These are phyloP conservation scores for Phaeophleospora eucalypticola DNA, from an alignment of 2,329 filamentous ascomycete genomes.

Conservation along the genomic window DNA sequence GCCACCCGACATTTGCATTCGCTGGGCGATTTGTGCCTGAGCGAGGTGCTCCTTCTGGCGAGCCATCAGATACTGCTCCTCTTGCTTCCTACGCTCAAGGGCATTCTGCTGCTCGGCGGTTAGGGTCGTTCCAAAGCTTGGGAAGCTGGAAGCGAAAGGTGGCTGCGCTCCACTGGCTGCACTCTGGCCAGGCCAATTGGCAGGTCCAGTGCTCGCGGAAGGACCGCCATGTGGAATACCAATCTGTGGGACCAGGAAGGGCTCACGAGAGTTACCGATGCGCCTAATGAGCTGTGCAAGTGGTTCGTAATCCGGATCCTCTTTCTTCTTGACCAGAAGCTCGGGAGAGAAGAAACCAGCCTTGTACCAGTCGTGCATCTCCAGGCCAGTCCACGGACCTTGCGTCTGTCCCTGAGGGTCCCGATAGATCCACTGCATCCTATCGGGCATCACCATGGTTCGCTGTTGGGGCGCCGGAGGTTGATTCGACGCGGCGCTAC, in stretches of 20 bases:
- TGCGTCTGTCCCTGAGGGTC: constrained; percentile 90
- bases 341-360: constrained; percentile 96
- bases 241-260: constrained; percentile 95
- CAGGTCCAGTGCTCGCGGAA: constrained; percentile 43
- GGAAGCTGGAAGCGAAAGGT: constrained; percentile 88
- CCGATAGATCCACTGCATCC: constrained; percentile 98
- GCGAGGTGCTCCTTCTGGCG: constrained; percentile 90
- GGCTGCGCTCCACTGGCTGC: constrained; percentile 52
- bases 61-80: constrained; percentile 95
- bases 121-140: constrained; percentile 90
- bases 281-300: constrained; percentile 89
- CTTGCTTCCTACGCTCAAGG: constrained; percentile 90
- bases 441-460: constrained; percentile 98
- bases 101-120: constrained; percentile 98
- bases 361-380: constrained; percentile 99
- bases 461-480: constrained; percentile 66
- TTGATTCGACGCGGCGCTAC: constrained; percentile 58
- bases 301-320: constrained; percentile 91
- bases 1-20: constrained; percentile 60
- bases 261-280: constrained; percentile 95
- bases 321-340: constrained; percentile 87
- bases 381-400: constrained; percentile 89
- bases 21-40: constrained; percentile 74
- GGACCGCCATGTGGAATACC: constrained; percentile 85
- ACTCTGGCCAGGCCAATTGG: constrained; percentile 38